Conservation (phyloP, 192 early-diverging fungal species). For the Entophlyctis luteolus region DNA sequence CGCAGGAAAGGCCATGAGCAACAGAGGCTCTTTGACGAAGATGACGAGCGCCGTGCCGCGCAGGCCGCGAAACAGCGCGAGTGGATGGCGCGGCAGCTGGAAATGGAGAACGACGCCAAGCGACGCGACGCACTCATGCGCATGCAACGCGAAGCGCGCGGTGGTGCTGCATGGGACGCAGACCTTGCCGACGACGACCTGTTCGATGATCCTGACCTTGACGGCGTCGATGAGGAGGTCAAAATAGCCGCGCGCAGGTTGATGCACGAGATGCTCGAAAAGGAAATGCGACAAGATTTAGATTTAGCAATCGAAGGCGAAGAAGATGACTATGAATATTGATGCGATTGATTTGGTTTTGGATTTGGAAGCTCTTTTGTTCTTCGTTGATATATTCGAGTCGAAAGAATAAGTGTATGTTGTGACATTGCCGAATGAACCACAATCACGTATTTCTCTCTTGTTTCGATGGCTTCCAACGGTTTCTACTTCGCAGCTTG, state of each 20-base stretch:
- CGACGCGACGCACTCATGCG: slow-evolving; percentile 10
- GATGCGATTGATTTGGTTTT: too few species aligned
- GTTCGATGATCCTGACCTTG: slow-evolving; percentile 14
- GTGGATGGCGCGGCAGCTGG: slow-evolving; percentile 20
- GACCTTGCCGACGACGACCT: neutral
- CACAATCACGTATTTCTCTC: too few species aligned
- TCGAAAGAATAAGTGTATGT: too few species aligned
- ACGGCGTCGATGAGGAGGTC: slow-evolving; percentile 20
- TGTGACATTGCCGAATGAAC: too few species aligned
- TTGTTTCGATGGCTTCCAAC: too few species aligned
- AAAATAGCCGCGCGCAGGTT: slow-evolving; percentile 6
- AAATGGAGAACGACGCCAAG: slow-evolving; percentile 9
- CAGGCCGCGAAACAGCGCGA: slow-evolving; percentile 18
- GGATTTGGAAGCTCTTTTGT: too few species aligned
- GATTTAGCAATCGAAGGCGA: too few species aligned
- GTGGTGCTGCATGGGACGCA: neutral
- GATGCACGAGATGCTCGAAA: slow-evolving; percentile 20
- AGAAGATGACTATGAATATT: too few species aligned
- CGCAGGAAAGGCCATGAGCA: slow-evolving; percentile 11
- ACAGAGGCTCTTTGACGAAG: slow-evolving; percentile 19
- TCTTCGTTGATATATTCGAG: too few species aligned
- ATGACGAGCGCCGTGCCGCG: slow-evolving; percentile 7
- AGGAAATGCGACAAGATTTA: slow-evolving; percentile 16
- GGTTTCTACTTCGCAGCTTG: too few species aligned
- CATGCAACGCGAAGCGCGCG: slow-evolving; percentile 14